Evolutionary conservation across 371 early-diverging fungal genomes (phyloP).

Genomic region (Lichtheimia ramosa): DNA sequence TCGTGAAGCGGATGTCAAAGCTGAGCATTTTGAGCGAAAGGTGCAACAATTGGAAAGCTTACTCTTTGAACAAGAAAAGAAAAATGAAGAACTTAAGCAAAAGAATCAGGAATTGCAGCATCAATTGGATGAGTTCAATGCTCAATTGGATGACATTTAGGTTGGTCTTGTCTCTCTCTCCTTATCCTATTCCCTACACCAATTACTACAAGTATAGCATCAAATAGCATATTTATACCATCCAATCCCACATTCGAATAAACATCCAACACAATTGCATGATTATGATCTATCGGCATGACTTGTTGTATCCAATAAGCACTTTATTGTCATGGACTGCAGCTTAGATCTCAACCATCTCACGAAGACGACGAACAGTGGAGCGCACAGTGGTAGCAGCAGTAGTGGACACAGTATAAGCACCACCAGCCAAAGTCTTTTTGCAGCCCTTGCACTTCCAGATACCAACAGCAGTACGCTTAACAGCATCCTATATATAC

Average conservation of each 20-base stretch:
- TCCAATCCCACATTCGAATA: no score
- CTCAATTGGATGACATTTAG: conserved; percentile 69
- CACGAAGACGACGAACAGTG: conserved; percentile 98
- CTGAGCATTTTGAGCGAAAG: conserved; percentile 81
- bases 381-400: conserved; percentile 93
- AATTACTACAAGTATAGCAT: no score
- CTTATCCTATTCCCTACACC: no score
- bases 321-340: no score
- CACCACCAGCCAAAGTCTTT: conserved; percentile 98
- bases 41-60: conserved; percentile 69
- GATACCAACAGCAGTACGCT: conserved; percentile 98
- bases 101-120: conserved; percentile 63
- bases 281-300: no score
- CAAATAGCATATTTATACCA: no score
- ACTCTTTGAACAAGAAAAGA: conserved; percentile 56
- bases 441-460: conserved; percentile 99
- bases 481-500: conserved; percentile 79
- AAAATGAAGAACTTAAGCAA: conserved; percentile 59
- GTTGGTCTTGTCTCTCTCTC: no score
- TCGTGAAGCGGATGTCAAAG: conserved; percentile 77
- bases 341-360: conserved; percentile 88
- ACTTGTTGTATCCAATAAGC: no score
- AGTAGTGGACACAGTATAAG: conserved; percentile 97
- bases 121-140: conserved; percentile 73
- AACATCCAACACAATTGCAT: no score